phyloP scores from a whole-genome alignment of 441 rosid species.

The Gossypium davidsonii region DNA sequence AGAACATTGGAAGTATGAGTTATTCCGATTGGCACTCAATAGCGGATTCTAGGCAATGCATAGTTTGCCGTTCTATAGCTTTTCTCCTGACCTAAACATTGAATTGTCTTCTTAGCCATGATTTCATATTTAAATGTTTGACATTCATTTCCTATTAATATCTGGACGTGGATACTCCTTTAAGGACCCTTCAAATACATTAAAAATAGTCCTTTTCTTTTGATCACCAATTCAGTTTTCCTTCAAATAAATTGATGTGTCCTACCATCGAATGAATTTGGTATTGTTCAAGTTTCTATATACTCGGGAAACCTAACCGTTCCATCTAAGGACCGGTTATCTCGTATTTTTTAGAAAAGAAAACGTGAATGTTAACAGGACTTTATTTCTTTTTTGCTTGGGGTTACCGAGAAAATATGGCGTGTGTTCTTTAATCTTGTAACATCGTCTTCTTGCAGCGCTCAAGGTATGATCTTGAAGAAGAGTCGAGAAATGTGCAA shows the following conservation, averaged over 20 bases:
- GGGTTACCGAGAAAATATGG: neutral
- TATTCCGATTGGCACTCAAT: neutral
- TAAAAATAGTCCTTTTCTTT: neutral
- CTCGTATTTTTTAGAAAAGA: neutral
- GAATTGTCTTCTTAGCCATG: neutral
- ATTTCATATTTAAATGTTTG: neutral
- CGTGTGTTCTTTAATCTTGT: neutral
- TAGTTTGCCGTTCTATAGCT: neutral
- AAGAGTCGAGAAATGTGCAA: constrained; percentile 57
- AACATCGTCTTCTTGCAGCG: constrained; percentile 41
- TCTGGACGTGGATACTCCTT: neutral
- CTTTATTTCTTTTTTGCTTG: neutral
- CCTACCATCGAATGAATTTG: neutral
- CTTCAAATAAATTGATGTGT: neutral
- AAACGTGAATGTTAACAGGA: neutral
- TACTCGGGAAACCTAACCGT: neutral
- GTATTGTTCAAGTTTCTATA: neutral
- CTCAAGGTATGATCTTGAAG: constrained; percentile 71
- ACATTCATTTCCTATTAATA: no score
- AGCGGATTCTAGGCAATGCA: neutral
- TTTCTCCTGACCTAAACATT: neutral
- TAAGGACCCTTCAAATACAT: neutral
- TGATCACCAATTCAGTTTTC: neutral
- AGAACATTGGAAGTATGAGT: neutral
- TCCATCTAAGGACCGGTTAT: neutral